These are phyloP conservation scores for Salvia splendens DNA, from an alignment of 257 asterid species.

Conservation along the genomic window DNA sequence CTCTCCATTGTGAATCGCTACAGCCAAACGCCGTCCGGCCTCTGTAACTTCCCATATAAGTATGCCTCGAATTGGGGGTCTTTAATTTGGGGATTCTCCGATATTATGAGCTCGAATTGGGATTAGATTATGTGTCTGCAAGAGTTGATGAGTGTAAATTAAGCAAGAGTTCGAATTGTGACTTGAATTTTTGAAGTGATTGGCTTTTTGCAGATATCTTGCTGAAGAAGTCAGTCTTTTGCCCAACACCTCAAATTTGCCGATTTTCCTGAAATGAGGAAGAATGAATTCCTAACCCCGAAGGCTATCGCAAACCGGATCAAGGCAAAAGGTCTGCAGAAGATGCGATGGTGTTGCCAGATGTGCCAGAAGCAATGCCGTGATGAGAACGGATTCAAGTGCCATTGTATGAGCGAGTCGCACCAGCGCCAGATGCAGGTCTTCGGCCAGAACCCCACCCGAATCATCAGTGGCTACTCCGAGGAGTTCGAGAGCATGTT, in stretches of 20 bases:
- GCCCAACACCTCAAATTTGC: neutral
- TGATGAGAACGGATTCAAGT: conserved; percentile 93
- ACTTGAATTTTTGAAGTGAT: no score
- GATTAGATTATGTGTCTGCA: no score
- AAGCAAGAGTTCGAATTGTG: no score
- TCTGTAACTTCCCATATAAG: no score
- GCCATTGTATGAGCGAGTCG: conserved; percentile 94
- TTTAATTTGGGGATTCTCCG: no score
- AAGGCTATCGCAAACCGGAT: conserved; percentile 91
- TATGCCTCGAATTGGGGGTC: no score
- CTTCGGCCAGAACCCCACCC: conserved; percentile 79
- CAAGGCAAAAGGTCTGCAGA: conserved; percentile 83
- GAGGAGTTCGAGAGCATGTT: conserved; percentile 71
- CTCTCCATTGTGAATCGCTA: no score
- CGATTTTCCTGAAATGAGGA: conserved; percentile 50
- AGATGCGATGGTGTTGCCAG: conserved; percentile 93
- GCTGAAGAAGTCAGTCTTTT: no score
- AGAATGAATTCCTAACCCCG: conserved; percentile 86
- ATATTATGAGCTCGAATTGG: no score
- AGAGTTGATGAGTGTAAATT: no score
- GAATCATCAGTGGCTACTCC: conserved; percentile 72
- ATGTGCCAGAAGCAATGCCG: conserved; percentile 98
- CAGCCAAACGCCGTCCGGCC: no score
- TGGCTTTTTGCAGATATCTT: no score
- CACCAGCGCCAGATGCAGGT: conserved; percentile 96